These are phyloP conservation scores for Pelargonium cotyledonis DNA, from an alignment of 441 rosid species.

Conservation along the genomic window DNA sequence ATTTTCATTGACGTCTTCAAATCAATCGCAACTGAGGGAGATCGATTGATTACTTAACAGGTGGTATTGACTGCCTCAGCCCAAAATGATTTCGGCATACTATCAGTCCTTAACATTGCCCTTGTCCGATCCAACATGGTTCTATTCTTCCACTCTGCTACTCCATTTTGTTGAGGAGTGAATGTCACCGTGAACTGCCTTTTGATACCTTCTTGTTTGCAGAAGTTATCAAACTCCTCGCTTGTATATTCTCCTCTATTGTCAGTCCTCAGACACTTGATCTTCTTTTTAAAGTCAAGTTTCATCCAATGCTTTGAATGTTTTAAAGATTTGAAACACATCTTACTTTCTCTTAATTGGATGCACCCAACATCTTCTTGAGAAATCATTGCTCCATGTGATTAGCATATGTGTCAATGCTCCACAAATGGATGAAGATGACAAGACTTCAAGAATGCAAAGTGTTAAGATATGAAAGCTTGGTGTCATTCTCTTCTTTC, in stretches of 20 bases:
- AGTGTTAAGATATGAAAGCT: too few relatives aligned
- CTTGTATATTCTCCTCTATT: neutral
- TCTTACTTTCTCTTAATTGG: conserved; percentile 3
- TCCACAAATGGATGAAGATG: too few relatives aligned
- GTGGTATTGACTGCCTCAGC: neutral
- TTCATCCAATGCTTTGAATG: conserved; percentile 1
- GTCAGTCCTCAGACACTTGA: conserved; percentile 2
- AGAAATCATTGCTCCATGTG: neutral
- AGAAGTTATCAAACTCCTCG: neutral
- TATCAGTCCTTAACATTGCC: neutral
- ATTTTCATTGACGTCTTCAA: neutral
- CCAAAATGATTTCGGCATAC: neutral
- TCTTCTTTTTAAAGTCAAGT: neutral
- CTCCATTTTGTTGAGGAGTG: conserved; percentile 3
- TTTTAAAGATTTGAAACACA: conserved; percentile 7
- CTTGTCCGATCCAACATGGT: neutral
- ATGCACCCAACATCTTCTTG: conserved; percentile 10
- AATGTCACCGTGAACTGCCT: neutral
- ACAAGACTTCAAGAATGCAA: too few relatives aligned
- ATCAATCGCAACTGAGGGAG: neutral
- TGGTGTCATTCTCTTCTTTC: too few relatives aligned
- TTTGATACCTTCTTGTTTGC: neutral
- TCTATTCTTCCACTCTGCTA: neutral
- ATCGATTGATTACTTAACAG: neutral
- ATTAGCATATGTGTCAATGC: too few relatives aligned